Conservation (phyloP, 495 filamentous ascomycete species). For the Penicillium coprophilum region DNA sequence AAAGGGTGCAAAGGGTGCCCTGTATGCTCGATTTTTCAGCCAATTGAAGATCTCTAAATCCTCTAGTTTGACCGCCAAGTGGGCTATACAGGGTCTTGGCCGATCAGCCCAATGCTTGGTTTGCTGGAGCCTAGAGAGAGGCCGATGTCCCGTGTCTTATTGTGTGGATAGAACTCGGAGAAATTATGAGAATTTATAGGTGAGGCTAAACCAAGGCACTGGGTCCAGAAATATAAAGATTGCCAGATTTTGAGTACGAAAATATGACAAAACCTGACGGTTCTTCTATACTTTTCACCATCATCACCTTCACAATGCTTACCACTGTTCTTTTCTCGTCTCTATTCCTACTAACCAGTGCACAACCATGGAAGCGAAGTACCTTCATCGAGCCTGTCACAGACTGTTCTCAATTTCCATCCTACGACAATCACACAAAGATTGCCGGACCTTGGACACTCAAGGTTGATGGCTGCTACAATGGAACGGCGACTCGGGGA, state of each 20-base stretch:
- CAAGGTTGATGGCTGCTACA: constrained; percentile 7
- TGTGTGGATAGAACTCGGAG: no score
- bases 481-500: background rate
- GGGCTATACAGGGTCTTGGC: background rate
- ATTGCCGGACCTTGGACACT: constrained; percentile 21
- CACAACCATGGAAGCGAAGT: constrained; percentile 4
- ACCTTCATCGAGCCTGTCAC: background rate
- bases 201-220: no score
- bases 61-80: background rate
- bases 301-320: background rate
- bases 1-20: background rate
- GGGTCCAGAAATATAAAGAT: background rate
- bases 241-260: background rate
- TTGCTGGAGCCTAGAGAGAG: background rate
- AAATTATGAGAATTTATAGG: no score
- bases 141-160: no score
- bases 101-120: background rate
- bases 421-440: constrained; percentile 13
- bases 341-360: constrained; percentile 6
- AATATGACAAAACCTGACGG: background rate
- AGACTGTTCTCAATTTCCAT: constrained; percentile 15
- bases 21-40: background rate
- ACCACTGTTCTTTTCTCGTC: background rate
- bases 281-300: background rate
- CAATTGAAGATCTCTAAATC: background rate